Conservation (phyloP, 2,329 filamentous ascomycete species). For the Fusarium brachygibbosum region DNA sequence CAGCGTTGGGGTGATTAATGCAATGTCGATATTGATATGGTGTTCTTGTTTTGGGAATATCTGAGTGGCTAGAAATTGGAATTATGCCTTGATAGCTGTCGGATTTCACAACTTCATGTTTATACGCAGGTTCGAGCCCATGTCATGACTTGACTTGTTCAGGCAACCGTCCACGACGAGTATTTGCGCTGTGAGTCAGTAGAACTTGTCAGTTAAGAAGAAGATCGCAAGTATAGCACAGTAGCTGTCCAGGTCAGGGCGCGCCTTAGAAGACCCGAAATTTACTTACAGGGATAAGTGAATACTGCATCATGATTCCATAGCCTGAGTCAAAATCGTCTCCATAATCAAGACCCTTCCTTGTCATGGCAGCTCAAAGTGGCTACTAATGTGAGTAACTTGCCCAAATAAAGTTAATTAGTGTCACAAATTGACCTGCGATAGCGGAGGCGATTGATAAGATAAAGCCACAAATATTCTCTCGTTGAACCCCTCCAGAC, state of each 20-base stretch:
- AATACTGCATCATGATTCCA: conserved; percentile 12
- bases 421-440: conserved; percentile 41
- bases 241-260: not conserved
- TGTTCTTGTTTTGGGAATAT: not conserved
- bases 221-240: not conserved
- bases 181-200: conserved; percentile 1
- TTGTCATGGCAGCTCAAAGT: conserved; percentile 5
- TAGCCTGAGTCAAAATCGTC: conserved; percentile 14
- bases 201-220: not conserved
- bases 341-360: conserved; percentile 9
- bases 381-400: conserved; percentile 23
- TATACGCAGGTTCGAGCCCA: too few species aligned
- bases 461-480: conserved; percentile 45
- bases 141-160: not conserved
- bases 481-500: conserved; percentile 24
- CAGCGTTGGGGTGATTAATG: not conserved
- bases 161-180: not conserved
- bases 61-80: too few species aligned
- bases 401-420: conserved; percentile 15
- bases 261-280: not conserved
- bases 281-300: not conserved
- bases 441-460: conserved; percentile 53
- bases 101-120: not conserved
- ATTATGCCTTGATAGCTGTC: not conserved
- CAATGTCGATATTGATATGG: not conserved